phyloP scores from a whole-genome alignment of 169 alveolate genomes.

The Eimeria necatrix region DNA sequence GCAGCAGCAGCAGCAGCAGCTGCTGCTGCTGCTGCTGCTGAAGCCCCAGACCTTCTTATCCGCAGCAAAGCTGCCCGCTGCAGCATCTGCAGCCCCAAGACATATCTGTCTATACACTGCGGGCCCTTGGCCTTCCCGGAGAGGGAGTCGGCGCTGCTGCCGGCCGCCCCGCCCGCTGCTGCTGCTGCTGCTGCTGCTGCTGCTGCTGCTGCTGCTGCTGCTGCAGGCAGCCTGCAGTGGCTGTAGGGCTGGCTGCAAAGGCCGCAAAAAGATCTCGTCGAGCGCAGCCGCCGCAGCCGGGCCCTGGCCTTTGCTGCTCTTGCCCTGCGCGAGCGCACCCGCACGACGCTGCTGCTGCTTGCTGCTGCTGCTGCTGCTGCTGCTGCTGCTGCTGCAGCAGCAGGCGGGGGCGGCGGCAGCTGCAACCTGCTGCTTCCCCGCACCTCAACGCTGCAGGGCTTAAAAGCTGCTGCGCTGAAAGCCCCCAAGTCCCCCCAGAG shows the following conservation, averaged over 20 bases:
- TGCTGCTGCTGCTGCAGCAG: not conserved
- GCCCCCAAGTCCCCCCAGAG: too few relatives aligned
- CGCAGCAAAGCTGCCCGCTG: slow-evolving; percentile 7
- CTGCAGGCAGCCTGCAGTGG: not conserved
- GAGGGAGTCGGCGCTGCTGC: not conserved
- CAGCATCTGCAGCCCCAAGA: slow-evolving; percentile 34
- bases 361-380: not conserved
- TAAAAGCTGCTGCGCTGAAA: too few relatives aligned
- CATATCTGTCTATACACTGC: not conserved
- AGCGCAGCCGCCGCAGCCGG: not conserved
- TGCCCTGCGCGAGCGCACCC: not conserved
- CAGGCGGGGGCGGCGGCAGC: not conserved
- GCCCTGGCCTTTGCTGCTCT: not conserved
- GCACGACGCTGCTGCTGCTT: not conserved
- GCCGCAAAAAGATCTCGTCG: not conserved
- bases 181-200: not conserved
- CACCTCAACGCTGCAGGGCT: too few relatives aligned
- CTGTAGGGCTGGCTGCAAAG: too few relatives aligned
- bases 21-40: not conserved
- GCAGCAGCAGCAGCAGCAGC: slow-evolving; percentile 24
- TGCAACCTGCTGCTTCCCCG: too few relatives aligned
- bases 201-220: slow-evolving; percentile 37
- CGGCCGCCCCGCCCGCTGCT: not conserved
- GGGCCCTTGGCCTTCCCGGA: not conserved
- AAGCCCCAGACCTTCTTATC: not conserved